Conservation (phyloP, 441 rosid species). For the Pelargonium australe region DNA sequence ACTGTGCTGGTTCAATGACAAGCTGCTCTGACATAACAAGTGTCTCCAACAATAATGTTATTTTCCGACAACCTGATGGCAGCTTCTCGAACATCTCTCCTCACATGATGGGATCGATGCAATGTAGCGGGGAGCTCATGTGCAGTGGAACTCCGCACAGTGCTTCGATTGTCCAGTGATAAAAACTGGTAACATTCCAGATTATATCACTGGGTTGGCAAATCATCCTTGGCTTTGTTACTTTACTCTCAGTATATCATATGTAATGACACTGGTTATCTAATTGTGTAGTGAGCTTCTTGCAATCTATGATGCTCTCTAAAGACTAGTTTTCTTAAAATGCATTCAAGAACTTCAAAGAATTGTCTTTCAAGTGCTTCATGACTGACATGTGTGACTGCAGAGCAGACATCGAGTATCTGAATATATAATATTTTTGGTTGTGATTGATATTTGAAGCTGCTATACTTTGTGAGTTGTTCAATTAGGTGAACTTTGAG, state of each 20-base stretch:
- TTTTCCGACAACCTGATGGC: constrained; percentile 21
- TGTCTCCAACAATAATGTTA: constrained; percentile 15
- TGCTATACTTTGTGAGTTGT: too few relatives aligned
- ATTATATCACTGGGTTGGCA: constrained; percentile 28
- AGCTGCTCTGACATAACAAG: constrained; percentile 21
- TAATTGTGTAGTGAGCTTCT: neutral
- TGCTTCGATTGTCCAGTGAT: constrained; percentile 32
- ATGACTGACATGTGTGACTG: too few relatives aligned
- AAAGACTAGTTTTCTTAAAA: neutral
- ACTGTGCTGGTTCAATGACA: constrained; percentile 21
- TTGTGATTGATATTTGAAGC: too few relatives aligned
- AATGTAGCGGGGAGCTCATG: constrained; percentile 19
- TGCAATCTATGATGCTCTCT: neutral
- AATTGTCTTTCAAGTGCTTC: too few relatives aligned
- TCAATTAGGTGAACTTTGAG: too few relatives aligned
- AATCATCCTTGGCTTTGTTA: constrained; percentile 62
- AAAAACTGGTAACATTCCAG: neutral
- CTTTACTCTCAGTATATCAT: neutral
- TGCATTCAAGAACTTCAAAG: too few relatives aligned
- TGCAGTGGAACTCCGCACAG: constrained; percentile 22
- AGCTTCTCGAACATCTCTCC: constrained; percentile 20
- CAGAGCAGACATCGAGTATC: too few relatives aligned
- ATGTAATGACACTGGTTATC: neutral
- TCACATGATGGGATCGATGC: constrained; percentile 17
- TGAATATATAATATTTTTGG: too few relatives aligned